Conservation (phyloP, 2,329 filamentous ascomycete species). For the Penicillium sclerotigenum region DNA sequence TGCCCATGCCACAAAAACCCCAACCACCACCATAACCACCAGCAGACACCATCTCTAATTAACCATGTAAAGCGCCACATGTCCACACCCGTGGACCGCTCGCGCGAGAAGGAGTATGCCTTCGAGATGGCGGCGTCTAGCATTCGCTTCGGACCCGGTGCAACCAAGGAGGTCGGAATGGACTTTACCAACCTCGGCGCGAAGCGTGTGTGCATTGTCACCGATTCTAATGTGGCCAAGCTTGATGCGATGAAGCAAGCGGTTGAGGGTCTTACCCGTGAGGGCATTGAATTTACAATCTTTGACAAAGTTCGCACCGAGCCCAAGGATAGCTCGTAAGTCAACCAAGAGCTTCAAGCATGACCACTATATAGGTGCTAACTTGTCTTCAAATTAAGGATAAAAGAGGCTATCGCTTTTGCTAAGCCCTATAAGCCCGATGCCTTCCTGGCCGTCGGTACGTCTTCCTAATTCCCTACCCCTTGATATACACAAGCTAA, state of each 20-base stretch:
- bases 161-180: constrained; percentile 96
- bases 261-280: constrained; percentile 70
- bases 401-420: constrained; percentile 86
- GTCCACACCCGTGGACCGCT: constrained; percentile 72
- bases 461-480: constrained; percentile 8
- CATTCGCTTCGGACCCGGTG: constrained; percentile 89
- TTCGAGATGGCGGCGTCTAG: constrained; percentile 98
- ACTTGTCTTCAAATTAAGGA: constrained; percentile 23
- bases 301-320: constrained; percentile 80
- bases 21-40: constrained; percentile 71
- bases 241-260: constrained; percentile 89
- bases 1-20: constrained; percentile 95
- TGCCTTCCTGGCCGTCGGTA: constrained; percentile 85
- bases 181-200: constrained; percentile 89
- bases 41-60: constrained; percentile 42
- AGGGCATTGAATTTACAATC: constrained; percentile 77
- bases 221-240: constrained; percentile 75
- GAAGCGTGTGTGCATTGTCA: constrained; percentile 86
- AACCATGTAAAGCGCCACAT: constrained; percentile 59
- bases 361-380: constrained; percentile 44
- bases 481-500: constrained; percentile 4
- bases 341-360: constrained; percentile 13
- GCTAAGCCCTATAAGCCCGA: constrained; percentile 77
- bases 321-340: constrained; percentile 88
- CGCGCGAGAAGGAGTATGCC: constrained; percentile 86